Conservation (phyloP, 2,329 filamentous ascomycete species). For the Helminthosporium solani region DNA sequence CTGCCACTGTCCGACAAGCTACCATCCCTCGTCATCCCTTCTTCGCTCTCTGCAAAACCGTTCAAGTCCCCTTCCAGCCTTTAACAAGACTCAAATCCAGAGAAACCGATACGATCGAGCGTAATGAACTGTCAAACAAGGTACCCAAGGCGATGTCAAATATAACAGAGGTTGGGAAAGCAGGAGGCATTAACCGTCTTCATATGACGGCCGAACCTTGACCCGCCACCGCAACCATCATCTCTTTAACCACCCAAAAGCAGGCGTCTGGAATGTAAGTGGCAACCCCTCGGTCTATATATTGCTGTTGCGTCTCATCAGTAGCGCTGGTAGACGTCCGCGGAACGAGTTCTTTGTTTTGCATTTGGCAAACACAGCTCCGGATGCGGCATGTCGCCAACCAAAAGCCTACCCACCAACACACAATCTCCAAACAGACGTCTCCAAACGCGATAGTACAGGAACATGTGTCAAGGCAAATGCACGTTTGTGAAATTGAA, state of each 20-base stretch:
- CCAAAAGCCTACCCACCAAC: background rate
- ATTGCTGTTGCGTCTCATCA: background rate
- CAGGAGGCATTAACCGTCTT: background rate
- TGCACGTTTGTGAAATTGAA: slow-evolving; percentile 3
- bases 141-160: background rate
- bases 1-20: background rate
- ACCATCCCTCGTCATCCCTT: slow-evolving; percentile 11
- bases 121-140: background rate
- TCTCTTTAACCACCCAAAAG: slow-evolving; percentile 2
- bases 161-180: background rate
- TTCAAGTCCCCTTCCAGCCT: too few relatives aligned
- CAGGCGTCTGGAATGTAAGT: slow-evolving; percentile 11
- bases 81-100: background rate
- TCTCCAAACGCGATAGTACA: background rate
- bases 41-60: slow-evolving; percentile 6
- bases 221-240: slow-evolving; percentile 6
- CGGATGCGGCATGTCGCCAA: slow-evolving; percentile 9
- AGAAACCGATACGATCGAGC: background rate
- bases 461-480: background rate
- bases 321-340: slow-evolving; percentile 21
- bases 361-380: slow-evolving; percentile 13
- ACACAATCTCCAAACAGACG: slow-evolving; percentile 5
- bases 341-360: slow-evolving; percentile 14
- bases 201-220: slow-evolving; percentile 6
- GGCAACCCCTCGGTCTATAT: background rate